Conservation (phyloP, 345 rosid species). For the thale cress (Arabidopsis thaliana) region DNA sequence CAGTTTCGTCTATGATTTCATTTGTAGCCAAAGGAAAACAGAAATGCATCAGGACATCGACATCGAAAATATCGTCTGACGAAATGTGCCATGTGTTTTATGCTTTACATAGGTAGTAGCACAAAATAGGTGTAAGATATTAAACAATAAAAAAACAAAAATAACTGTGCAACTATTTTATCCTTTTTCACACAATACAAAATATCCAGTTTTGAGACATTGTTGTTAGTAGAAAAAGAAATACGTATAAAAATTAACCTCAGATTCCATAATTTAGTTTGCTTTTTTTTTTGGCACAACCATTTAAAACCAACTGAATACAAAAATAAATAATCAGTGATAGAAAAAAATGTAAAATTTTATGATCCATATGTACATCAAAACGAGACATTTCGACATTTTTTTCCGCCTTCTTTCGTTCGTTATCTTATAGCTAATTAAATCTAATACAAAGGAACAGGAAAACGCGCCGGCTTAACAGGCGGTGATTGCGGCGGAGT, state of each 20-base stretch:
- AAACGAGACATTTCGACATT: slow-evolving; percentile 39
- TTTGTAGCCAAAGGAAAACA: slow-evolving; percentile 23
- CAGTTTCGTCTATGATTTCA: background rate
- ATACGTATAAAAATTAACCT: background rate
- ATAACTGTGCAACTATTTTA: background rate
- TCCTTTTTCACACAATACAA: background rate
- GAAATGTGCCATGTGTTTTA: slow-evolving; percentile 42
- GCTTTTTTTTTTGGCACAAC: background rate
- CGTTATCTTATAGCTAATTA: slow-evolving; percentile 28
- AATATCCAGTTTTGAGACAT: background rate
- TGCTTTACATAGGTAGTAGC: slow-evolving; percentile 23
- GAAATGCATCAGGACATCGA: slow-evolving; percentile 33
- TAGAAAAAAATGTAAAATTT: slow-evolving; percentile 36
- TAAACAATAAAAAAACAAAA: slow-evolving; percentile 3
- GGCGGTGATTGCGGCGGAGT: slow-evolving; percentile 51
- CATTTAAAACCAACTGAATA: slow-evolving; percentile 22
- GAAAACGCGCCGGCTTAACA: slow-evolving; percentile 59
- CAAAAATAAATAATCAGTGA: slow-evolving; percentile 35
- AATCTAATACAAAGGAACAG: slow-evolving; percentile 73
- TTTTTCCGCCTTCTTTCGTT: slow-evolving; percentile 2
- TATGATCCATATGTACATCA: slow-evolving; percentile 46
- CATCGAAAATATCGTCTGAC: slow-evolving; percentile 41
- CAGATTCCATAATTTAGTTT: background rate
- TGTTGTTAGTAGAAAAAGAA: background rate
- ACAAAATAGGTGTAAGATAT: slow-evolving; percentile 17